phyloP scores from a whole-genome alignment of 306 rosid species.

The Cucumis hystrix region DNA sequence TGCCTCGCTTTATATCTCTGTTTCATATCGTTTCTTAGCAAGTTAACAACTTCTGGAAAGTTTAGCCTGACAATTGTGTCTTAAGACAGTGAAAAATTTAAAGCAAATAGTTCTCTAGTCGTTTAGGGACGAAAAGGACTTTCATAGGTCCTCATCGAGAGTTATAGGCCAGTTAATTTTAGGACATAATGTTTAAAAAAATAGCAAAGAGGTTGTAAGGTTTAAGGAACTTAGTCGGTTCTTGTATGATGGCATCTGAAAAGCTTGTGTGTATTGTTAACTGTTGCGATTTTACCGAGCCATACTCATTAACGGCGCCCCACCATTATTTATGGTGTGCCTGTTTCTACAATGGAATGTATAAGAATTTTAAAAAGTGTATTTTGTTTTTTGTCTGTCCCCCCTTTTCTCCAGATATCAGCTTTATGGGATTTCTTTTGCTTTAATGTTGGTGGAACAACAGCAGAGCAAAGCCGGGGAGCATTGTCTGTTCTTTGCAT shows the following conservation, averaged over 20 bases:
- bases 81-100: not conserved
- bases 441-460: slow-evolving; percentile 79
- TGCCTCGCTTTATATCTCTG: slow-evolving; percentile 15
- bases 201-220: not conserved
- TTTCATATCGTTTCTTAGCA: not conserved
- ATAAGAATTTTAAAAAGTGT: not conserved
- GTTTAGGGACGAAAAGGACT: not conserved
- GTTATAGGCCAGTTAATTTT: not conserved
- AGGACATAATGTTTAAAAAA: not conserved
- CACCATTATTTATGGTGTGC: not conserved
- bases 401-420: slow-evolving; percentile 39
- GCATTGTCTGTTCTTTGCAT: slow-evolving; percentile 84
- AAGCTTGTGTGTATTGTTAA: not conserved
- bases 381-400: not conserved
- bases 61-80: not conserved
- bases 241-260: not conserved
- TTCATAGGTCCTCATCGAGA: not conserved
- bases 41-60: not conserved
- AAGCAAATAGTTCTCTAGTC: not conserved
- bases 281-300: not conserved
- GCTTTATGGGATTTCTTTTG: slow-evolving; percentile 95
- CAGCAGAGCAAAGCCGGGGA: slow-evolving; percentile 88
- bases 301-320: not conserved
- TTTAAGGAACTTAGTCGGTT: not conserved
- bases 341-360: not conserved